These are phyloP conservation scores for Myotisia sp. DNA, from an alignment of 2,329 filamentous ascomycete species.

Conservation along the genomic window DNA sequence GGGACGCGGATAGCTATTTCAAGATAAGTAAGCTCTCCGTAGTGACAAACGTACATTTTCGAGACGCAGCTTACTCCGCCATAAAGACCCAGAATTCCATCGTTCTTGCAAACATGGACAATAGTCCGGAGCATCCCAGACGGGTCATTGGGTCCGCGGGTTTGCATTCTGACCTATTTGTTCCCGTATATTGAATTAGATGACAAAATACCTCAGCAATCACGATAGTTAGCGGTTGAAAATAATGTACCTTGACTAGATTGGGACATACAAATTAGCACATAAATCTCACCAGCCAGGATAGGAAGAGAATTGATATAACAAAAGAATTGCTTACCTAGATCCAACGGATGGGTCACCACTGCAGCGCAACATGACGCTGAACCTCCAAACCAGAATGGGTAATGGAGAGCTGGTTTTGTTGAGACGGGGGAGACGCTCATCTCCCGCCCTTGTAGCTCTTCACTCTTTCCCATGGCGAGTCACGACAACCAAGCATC, in stretches of 20 bases:
- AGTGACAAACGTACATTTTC: constrained; percentile 3
- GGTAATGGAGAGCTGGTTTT: constrained; percentile 41
- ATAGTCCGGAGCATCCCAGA: constrained; percentile 78
- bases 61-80: constrained; percentile 52
- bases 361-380: constrained; percentile 82
- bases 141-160: constrained; percentile 58
- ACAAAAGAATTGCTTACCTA: constrained; percentile 47
- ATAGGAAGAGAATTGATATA: neutral
- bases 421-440: constrained; percentile 3
- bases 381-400: constrained; percentile 94
- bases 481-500: constrained; percentile 6
- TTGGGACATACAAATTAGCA: constrained; percentile 3
- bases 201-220: neutral
- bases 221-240: neutral
- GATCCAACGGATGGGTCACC: constrained; percentile 85
- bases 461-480: constrained; percentile 10
- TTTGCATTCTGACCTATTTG: constrained; percentile 68
- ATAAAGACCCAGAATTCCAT: constrained; percentile 73
- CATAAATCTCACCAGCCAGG: constrained; percentile 1
- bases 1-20: constrained; percentile 64
- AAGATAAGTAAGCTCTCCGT: neutral
- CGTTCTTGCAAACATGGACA: constrained; percentile 58
- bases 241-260: constrained; percentile 40
- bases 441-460: constrained; percentile 2
- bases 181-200: constrained; percentile 3